Evolutionary conservation across 192 early-diverging fungal species (phyloP).

Genomic region (Coemansia sp.): DNA sequence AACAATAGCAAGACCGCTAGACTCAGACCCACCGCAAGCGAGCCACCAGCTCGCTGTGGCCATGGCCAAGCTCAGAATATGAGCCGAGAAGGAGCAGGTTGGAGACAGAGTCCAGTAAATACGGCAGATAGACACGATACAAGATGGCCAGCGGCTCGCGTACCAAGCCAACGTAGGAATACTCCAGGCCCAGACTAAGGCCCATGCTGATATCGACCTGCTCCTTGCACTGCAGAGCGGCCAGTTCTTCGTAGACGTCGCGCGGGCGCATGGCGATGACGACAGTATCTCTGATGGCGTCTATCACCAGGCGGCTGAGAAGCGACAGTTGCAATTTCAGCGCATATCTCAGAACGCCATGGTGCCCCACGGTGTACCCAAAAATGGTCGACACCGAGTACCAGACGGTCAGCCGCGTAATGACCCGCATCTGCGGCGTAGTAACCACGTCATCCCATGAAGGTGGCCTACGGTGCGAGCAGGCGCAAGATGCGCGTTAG

Average conservation of each 20-base stretch:
- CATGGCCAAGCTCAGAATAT: background rate
- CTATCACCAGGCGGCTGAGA: conserved; percentile 27
- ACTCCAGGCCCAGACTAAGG: conserved; percentile 32
- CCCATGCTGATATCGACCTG: conserved; percentile 10
- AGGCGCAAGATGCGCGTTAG: conserved; percentile 31
- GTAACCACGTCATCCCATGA: background rate
- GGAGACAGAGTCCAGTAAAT: conserved; percentile 13
- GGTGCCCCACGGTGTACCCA: background rate
- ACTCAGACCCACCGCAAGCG: background rate
- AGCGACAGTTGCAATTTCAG: conserved; percentile 23
- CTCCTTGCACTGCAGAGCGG: background rate
- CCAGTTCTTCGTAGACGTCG: conserved; percentile 21
- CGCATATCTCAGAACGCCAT: conserved; percentile 4
- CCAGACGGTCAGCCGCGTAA: conserved; percentile 18
- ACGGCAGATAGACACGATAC: conserved; percentile 31
- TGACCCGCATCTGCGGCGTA: conserved; percentile 25
- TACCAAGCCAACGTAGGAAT: conserved; percentile 22
- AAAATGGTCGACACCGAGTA: conserved; percentile 22
- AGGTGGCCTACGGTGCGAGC: conserved; percentile 33
- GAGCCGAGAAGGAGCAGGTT: conserved; percentile 2
- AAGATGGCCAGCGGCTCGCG: conserved; percentile 10
- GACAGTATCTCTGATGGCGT: conserved; percentile 30
- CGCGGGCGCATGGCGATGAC: conserved; percentile 11
- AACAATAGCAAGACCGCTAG: conserved; percentile 1
- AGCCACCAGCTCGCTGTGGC: background rate